Base-by-base conservation (phyloP, 768 basidiomycete species). In the Cyclocybe cylindracea region DNA sequence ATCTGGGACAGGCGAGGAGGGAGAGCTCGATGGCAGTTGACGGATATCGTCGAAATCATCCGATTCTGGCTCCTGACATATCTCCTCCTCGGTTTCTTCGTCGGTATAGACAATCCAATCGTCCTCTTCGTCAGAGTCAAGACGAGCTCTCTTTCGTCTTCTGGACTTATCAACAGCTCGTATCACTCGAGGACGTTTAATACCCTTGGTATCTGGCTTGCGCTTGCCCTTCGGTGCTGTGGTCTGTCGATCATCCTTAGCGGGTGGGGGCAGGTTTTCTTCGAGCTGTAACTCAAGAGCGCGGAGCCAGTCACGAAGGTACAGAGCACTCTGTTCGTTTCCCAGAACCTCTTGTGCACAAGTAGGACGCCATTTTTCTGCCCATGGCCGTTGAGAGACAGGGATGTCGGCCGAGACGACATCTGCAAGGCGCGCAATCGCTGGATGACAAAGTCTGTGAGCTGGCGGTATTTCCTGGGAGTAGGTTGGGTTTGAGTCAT, bases 261-360 rank as follows among this genome's bases (percentile, higher is more conserved):
- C 53, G 7, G 58, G 10, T 38, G 33, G 57, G 19, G 34, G 54
- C 46, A 34, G 45, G 32, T 37, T 56, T n/a, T 55, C 56, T 39
- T 74, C 70, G 14, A 78, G 66, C n/a, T 81, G 79, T 18, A 93
- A 60, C 55, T 83, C 80, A 10, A 91, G 77, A n/a, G 87, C 84
- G 19, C 69, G 68, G 43, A 95, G 74, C 93, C 93, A 95, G 45
- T 88, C 82, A 36, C 87, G 81, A 48, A 95, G 73, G 66, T 86
- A 90, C 24, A 75, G 59, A 1, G 92, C 87, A 44, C 82, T 80
- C 7, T 68, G 64, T 64, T 90, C 84, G 61, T 94, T 94, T 6
- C 91, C 91, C 1, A 96, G 73, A 3, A 94, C 83, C 54, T 94
- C 82, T 18, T 79, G 77, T 10, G 91, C 91, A 38, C 77, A 71